A percentile compares a stretch with the other conserved stretches of the same genome.
These are phyloP conservation scores for Chytriomyces sp. DNA, from an alignment of 192 early-diverging fungal genomes.

Conservation along the genomic window DNA sequence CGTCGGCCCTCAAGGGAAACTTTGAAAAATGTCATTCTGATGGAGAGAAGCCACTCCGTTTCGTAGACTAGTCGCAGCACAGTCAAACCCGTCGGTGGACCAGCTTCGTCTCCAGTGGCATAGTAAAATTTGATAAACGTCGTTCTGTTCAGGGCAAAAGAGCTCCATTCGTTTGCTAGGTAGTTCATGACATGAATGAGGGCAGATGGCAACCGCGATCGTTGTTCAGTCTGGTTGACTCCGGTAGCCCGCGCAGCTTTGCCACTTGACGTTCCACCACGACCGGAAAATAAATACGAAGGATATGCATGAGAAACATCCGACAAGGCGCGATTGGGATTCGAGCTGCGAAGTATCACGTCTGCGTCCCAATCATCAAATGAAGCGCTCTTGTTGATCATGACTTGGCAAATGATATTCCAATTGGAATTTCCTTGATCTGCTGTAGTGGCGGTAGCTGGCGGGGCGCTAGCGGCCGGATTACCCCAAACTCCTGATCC, in stretches of 20 bases:
- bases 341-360: slow-evolving; percentile 49
- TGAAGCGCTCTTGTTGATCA: slow-evolving; percentile 30
- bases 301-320: slow-evolving; percentile 14
- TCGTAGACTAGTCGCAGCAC: slow-evolving; percentile 41
- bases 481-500: not conserved
- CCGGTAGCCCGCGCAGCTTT: not conserved
- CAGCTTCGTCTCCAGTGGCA: not conserved
- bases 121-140: slow-evolving; percentile 39
- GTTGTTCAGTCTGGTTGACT: not conserved
- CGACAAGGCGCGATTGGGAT: slow-evolving; percentile 17
- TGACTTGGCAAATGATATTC: slow-evolving; percentile 46
- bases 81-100: slow-evolving; percentile 41
- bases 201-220: slow-evolving; percentile 28
- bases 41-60: slow-evolving; percentile 46
- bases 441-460: slow-evolving; percentile 16
- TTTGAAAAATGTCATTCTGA: slow-evolving; percentile 48
- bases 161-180: slow-evolving; percentile 40
- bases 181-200: slow-evolving; percentile 42
- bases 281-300: not conserved
- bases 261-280: not conserved
- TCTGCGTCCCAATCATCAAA: slow-evolving; percentile 41
- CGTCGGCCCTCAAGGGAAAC: slow-evolving; percentile 24
- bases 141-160: slow-evolving; percentile 35
- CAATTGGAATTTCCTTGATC: slow-evolving; percentile 36
- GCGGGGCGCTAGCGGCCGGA: not conserved